Evolutionary conservation across 176 grass and related monocot genomes (phyloP).

Genomic region (Oryza nivara): DNA sequence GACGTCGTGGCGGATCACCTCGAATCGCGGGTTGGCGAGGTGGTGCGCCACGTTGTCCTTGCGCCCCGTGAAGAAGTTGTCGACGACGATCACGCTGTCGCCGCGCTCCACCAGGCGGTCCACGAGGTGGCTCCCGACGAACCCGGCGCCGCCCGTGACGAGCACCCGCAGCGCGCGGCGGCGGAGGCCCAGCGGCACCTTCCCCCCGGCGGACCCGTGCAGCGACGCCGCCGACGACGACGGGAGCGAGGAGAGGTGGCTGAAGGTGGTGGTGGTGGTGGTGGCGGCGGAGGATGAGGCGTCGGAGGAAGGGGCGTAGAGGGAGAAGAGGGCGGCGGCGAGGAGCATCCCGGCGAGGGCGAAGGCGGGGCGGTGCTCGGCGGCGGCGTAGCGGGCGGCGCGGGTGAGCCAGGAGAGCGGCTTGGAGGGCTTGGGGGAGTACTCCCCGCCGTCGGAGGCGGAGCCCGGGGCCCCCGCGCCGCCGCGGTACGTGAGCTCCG

Average conservation of each 20-base stretch:
- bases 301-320: neutral
- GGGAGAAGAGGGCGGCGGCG: slow-evolving; percentile 51
- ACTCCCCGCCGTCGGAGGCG: slow-evolving; percentile 39
- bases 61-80: slow-evolving; percentile 92
- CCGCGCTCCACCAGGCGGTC: slow-evolving; percentile 73
- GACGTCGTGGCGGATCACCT: slow-evolving; percentile 92
- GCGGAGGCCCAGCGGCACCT: slow-evolving; percentile 73
- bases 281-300: neutral
- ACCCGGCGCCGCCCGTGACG: slow-evolving; percentile 85
- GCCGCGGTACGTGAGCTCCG: slow-evolving; percentile 72
- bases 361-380: slow-evolving; percentile 76
- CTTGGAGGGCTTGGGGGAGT: slow-evolving; percentile 68
- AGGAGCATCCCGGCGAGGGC: slow-evolving; percentile 71
- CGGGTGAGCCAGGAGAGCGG: slow-evolving; percentile 57
- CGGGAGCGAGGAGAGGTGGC: slow-evolving; percentile 2
- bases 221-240: neutral
- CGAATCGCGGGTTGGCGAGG: slow-evolving; percentile 72
- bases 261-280: neutral
- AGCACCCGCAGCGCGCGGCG: slow-evolving; percentile 64
- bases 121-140: slow-evolving; percentile 86
- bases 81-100: slow-evolving; percentile 83
- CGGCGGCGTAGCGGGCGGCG: slow-evolving; percentile 58
- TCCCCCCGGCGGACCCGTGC: slow-evolving; percentile 56
- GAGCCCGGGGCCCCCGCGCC: slow-evolving; percentile 31
- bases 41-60: slow-evolving; percentile 87